Base-by-base conservation (phyloP, 306 rosid species). In the Rubus parviflorus region DNA sequence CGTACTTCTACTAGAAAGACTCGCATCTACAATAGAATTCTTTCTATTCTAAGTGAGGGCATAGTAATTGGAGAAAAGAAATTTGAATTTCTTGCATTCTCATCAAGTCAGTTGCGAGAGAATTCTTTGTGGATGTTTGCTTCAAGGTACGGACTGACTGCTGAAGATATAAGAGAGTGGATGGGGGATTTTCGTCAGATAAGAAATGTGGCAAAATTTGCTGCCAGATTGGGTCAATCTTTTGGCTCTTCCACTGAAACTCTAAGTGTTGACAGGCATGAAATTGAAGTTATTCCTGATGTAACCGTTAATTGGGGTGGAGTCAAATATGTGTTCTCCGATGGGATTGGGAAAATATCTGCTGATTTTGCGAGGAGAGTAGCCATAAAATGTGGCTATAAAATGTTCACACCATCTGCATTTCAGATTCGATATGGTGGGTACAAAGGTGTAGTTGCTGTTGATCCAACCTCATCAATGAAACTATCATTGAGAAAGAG, bases 81-180 rank as follows among this genome's bases (percentile, higher is more conserved):
- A 78, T 94, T 91, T 80, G 92, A 91, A 48, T 91, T 92, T 87
- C 91, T 94, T 3, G 98, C 97, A 48, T 94, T 90, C 83, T 94
- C 98, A 4, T 85, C 98, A 17, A 94, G 98, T 87, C 97, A 91
- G 51, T 69, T 94, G 78, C 85, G 97, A 54, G 98, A 94, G 10
- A 90, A 83, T 78, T 90, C 98, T 19, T 20, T 77, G 41, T 94
- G 98, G 98, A 94, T 94, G 98, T 94, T 94, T 90, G 94, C 98
- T 86, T 76, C 93, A 20, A 67, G 69, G 10, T 3, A 42, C 48
- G 86, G 71, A 54, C 37, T 46, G 51, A 81, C 83, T 75, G 96
- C 96, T 53, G 75, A 79, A 19, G 6, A 0, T 43, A 94, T 94
- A 77, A 86, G 97, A 83, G 6, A 16, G 6, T 80, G 88, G 90